These are phyloP conservation scores for Thelonectria rubi DNA, from an alignment of 2,329 filamentous ascomycete genomes.

Conservation along the genomic window DNA sequence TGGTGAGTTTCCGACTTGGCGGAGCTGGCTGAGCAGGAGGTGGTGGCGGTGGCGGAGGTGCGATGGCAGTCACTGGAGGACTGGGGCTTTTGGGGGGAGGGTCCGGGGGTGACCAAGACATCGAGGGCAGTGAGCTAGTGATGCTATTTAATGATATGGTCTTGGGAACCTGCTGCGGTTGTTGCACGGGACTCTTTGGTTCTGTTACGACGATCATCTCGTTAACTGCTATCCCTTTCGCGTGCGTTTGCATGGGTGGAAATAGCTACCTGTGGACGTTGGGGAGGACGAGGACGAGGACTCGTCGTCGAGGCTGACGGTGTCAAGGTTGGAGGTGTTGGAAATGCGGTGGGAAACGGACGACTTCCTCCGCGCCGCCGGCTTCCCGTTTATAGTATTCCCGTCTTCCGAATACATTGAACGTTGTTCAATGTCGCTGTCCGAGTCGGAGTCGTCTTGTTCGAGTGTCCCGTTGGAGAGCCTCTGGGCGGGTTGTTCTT, in stretches of 20 bases:
- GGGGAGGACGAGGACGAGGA: conserved; percentile 51
- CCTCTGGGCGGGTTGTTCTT: conserved; percentile 23
- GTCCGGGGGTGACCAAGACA: conserved; percentile 73
- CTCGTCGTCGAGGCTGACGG: conserved; percentile 75
- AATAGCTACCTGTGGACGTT: conserved; percentile 46
- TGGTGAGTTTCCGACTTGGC: conserved; percentile 77
- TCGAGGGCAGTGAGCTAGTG: conserved; percentile 74
- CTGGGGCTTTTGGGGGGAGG: conserved; percentile 57
- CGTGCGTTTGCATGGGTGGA: not conserved
- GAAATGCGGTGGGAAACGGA: conserved; percentile 57
- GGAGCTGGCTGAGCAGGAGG: conserved; percentile 46
- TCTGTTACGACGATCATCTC: conserved; percentile 37
- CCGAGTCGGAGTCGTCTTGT: conserved; percentile 25
- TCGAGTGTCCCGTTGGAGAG: conserved; percentile 26
- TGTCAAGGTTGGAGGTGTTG: conserved; percentile 59
- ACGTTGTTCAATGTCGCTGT: conserved; percentile 27
- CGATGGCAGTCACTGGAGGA: conserved; percentile 46
- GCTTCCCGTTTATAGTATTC: conserved; percentile 27
- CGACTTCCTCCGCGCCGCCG: conserved; percentile 45
- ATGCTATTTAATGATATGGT: conserved; percentile 74
- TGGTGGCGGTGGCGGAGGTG: conserved; percentile 44
- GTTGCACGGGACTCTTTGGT: conserved; percentile 46
- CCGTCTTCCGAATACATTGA: conserved; percentile 24
- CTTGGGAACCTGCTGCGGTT: conserved; percentile 57
- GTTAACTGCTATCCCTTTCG: conserved; percentile 18